phyloP scores from a whole-genome alignment of 2,329 filamentous ascomycete genomes.

The Lecanosticta acicola region DNA sequence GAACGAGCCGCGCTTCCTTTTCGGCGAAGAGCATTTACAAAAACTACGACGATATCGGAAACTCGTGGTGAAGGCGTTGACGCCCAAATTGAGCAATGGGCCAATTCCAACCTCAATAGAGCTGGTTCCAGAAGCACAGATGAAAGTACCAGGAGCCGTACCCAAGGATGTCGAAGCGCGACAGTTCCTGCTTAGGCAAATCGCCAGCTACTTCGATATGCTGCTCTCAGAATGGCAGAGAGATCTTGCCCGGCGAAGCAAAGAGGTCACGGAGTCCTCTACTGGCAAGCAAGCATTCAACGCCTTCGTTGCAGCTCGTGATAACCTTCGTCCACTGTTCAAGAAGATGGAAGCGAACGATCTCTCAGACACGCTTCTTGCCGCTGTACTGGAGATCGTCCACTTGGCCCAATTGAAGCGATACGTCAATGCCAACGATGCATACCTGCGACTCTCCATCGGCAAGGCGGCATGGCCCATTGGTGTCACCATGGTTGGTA shows the following conservation, averaged over 20 bases:
- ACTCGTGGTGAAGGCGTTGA: conserved; percentile 45
- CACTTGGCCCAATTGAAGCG: conserved; percentile 80
- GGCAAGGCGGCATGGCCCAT: conserved; percentile 77
- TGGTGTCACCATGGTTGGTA: conserved; percentile 99
- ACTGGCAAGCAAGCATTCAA: conserved; percentile 75
- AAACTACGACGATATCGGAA: conserved; percentile 66
- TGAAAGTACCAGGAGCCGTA: conserved; percentile 68
- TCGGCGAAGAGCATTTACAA: conserved; percentile 71
- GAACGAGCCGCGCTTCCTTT: conserved; percentile 67
- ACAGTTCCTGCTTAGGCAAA: conserved; percentile 73
- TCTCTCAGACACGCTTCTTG: conserved; percentile 65
- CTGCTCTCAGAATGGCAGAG: conserved; percentile 81
- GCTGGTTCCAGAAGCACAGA: conserved; percentile 76
- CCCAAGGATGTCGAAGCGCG: conserved; percentile 60
- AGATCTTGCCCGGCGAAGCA: conserved; percentile 60
- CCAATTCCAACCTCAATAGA: conserved; percentile 82
- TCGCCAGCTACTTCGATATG: conserved; percentile 94
- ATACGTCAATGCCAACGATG: conserved; percentile 95
- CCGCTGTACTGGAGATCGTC: conserved; percentile 85
- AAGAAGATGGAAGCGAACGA: conserved; percentile 79
- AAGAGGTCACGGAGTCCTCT: conserved; percentile 61
- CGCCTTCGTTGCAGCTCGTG: conserved; percentile 79
- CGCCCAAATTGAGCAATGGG: conserved; percentile 53
- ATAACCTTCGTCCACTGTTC: conserved; percentile 86
- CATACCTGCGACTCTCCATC: conserved; percentile 86